Evolutionary conservation across 225 moss, liverwort and hornwort species (phyloP), one percentile per base, ranked within the genome.

Genomic region (Polytrichum formosum): DNA sequence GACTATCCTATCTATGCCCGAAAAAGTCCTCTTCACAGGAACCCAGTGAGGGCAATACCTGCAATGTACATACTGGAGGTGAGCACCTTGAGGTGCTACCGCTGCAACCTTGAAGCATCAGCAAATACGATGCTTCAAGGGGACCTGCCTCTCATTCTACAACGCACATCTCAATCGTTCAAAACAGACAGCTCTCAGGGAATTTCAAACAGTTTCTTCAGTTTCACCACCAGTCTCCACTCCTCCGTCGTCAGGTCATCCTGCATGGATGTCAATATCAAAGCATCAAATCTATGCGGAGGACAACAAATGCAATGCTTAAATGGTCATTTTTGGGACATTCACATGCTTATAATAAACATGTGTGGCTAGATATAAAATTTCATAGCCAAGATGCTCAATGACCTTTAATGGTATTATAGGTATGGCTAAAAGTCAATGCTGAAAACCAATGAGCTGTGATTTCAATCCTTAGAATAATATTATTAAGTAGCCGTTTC

Each of bases 131-230:
- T 64, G 73, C 56, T 68, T 67, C 68, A 65, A 80, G 71, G 33
- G 67, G 61, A 78, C 73, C 83, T 68, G 9, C 60, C 60, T 70
- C 78, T 68, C 74, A 69, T 76, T 78, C 76, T 66, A 83, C 53
- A 74, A 71, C 68, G 68, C 55, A 68, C n/a, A 80, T 71, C 74
- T 59, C 61, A 75, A 78, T 68, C 67, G 64, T 37, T 67, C 72
- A 63, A 29, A 61, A 53, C 33, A 37, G 76, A 60, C 72, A 6
- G 2, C 68, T 23, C 72, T 67, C 79, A 88, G 30, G 79, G 67
- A 55, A 88, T 88, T 58, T 88, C 87, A 26, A 88, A 88, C 6
- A 88, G 75, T 56, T 80, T 84, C 82, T 88, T 88, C 79, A 88
- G 71, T 55, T 88, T 88, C 77, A 88, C 84, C 65, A 88, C 87